Evolutionary conservation across 768 basidiomycete species (phyloP), one percentile per base, ranked within the genome.

Genomic region (Collybiopsis confluens): DNA sequence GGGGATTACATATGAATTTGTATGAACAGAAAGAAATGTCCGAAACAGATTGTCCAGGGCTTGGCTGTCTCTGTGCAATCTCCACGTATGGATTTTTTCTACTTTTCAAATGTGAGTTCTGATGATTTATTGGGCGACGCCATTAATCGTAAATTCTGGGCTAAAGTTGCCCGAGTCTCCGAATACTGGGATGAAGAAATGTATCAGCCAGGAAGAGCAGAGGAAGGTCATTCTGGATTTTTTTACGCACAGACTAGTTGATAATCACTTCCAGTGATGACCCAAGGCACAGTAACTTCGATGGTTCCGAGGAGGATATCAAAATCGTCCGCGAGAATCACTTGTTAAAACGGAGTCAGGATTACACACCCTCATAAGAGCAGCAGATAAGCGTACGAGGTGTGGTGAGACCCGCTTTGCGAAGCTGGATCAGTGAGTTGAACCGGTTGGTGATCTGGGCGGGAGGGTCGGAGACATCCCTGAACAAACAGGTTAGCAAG

Each of bases 381-480:
- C 28, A 38, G 23, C 11, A 8, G 27, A 43, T 43, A 23, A 20
- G 26, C 70, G 15, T 42, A 64, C 70, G 40, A 4, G 65, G 40
- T 2, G 63, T 58, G 30, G 65, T 67, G 13, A 42, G 23, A 16
- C 65, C 64, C 45, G 67, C 58, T 45, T 65, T 66, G 37, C 67
- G 65, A 42, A 78, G 67, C 30, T 74, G 60, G 49, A 78, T 68
- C 53, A 59, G n/a, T n/a, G n/a, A 64, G n/a, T 72, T 76, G 21
- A 61, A 50, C n/a, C 54, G 59, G 66, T 78, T 77, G 27, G 75
- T 76, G 60, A 78, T 77, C 16, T 70, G 59, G 36, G 45, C 55
- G 4, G 77, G 77, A 16, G 75, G 64, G 35, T 65, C 51, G n/a
- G 70, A 59, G n/a, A 65, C 66, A 56, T 76, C 65, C 74, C 74